Percentiles rank a stretch among this genome's conserved stretches.
Conservation (phyloP, 345 rosid species). For the Acer yangbiense region DNA sequence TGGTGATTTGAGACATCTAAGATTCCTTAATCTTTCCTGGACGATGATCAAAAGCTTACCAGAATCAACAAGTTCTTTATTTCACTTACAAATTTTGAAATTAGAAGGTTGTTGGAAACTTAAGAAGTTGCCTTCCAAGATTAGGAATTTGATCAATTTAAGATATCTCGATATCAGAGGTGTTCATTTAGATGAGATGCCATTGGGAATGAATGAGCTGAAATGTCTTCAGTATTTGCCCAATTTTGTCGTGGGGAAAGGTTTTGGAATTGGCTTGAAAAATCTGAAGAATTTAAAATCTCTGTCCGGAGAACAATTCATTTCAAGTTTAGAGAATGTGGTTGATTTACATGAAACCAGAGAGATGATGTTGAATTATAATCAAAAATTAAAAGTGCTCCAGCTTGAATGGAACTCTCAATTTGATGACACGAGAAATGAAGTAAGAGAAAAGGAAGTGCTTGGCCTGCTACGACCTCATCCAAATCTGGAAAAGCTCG, state of each 20-base stretch:
- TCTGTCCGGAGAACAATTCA: neutral
- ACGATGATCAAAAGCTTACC: neutral
- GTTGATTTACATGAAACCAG: neutral
- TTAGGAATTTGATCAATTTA: no score
- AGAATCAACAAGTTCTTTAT: neutral
- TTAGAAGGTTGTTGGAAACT: neutral
- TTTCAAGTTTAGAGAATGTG: neutral
- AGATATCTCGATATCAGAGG: no score
- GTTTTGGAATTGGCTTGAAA: neutral
- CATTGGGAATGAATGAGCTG: no score
- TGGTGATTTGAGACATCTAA: neutral
- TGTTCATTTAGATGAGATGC: no score
- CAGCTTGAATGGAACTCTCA: neutral
- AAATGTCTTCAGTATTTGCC: neutral
- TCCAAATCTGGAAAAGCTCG: neutral
- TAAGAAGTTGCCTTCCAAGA: no score
- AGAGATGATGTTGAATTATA: neutral
- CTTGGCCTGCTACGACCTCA: conserved; percentile 7
- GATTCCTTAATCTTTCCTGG: neutral
- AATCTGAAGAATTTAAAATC: neutral
- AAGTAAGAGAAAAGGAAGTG: neutral
- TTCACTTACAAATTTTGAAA: neutral
- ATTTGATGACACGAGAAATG: neutral
- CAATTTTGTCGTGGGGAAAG: neutral
- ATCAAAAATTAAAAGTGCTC: neutral